Conservation (phyloP, 208 protist species). For the Trypanosoma avium region DNA sequence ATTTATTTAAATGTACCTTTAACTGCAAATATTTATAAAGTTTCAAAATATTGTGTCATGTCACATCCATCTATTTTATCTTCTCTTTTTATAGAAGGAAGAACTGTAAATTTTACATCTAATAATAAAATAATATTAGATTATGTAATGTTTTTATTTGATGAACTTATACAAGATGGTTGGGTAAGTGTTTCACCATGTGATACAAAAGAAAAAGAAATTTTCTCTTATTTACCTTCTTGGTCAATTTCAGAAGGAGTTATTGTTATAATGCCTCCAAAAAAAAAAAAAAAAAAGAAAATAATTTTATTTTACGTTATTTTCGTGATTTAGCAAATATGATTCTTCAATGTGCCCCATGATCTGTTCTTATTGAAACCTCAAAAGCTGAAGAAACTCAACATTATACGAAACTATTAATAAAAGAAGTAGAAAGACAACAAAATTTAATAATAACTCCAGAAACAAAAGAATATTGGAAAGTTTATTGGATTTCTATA, state of each 20-base stretch:
- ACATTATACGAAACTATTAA: not conserved
- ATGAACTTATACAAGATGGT: slow-evolving; percentile 36
- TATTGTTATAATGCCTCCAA: slow-evolving; percentile 54
- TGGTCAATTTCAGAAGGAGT: slow-evolving; percentile 40
- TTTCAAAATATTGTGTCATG: slow-evolving; percentile 48
- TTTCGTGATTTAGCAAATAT: slow-evolving; percentile 23
- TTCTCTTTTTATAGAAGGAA: slow-evolving; percentile 71
- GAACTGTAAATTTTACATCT: slow-evolving; percentile 52
- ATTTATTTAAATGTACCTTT: slow-evolving; percentile 46
- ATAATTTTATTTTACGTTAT: slow-evolving; percentile 4
- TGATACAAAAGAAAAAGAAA: slow-evolving; percentile 4
- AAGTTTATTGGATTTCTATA: slow-evolving; percentile 30
- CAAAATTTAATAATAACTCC: not conserved
- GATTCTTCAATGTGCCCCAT: slow-evolving; percentile 57
- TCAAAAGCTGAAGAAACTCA: not conserved
- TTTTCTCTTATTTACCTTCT: slow-evolving; percentile 43
- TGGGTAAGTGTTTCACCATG: slow-evolving; percentile 40
- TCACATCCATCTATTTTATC: slow-evolving; percentile 69
- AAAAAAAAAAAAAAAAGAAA: not conserved
- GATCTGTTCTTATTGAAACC: slow-evolving; percentile 45
- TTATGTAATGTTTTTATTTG: slow-evolving; percentile 64
- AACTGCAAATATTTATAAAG: slow-evolving; percentile 7
- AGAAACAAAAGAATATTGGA: slow-evolving; percentile 15
- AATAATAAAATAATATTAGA: slow-evolving; percentile 38
- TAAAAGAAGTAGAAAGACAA: slow-evolving; percentile 14